Base-by-base conservation (phyloP, 1,139 yeast species). In the Scheffersomyces cryptocercus region DNA sequence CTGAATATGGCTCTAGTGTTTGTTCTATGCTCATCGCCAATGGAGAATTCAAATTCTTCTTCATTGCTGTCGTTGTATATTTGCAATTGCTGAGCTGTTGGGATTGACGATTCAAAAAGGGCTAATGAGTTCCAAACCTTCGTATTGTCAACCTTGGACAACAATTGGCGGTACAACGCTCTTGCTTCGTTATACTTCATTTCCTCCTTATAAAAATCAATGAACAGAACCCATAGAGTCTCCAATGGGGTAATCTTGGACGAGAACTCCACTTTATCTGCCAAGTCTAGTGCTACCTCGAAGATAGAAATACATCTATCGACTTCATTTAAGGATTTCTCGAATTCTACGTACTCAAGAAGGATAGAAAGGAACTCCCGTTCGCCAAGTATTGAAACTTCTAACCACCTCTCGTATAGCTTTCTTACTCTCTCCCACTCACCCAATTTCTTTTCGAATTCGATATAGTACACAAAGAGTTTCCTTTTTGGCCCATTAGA, bases 361-460 rank as follows among this genome's bases (percentile, higher is more conserved):
- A 73, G 48, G 3, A 67, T 60, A 7, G 47, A 46, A 11, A 57
- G 67, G 54, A 0, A 36, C 6, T 40, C 44, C 2, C 29, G 8
- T 9, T 71, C 59, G 29, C 65, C 54, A 3, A 62, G 49, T 1
- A 89, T 75, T 49, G 76, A 74, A 10, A 68, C 59, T 51, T 85
- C 88, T 24, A 91, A 52, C 69, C 81, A 80, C 54, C 81, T 84
- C 50, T 85, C 88, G 57, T 82, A 90, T 6, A 93, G 58, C 54
- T 67, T 79, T 33, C 98, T 71, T 9, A 87, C 90, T 35, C 97
- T 68, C 49, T 85, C 95, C 74, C 85, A 85, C 54, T 87, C 90
- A 28, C 85, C 86, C 38, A 88, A 56, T 53, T 59, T 53, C 36
- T 55, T 64, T 55, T 85, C 90, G 29, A 84, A 53, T 3, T 57